Base-by-base conservation (phyloP, 176 grass and related monocot species). In the Eremochloa ophiuroides region DNA sequence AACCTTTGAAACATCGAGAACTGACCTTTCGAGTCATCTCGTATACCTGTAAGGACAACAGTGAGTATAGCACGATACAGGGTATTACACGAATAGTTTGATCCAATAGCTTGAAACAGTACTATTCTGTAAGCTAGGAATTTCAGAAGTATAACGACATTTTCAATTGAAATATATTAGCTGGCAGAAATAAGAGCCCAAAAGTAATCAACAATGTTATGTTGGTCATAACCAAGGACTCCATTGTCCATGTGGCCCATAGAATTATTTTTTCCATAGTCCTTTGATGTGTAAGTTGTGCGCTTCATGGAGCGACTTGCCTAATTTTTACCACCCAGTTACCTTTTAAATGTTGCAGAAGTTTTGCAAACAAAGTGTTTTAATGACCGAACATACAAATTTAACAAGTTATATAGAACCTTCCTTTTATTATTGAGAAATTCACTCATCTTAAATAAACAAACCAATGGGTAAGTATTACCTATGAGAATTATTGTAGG, bases 21-120 rank as follows among this genome's bases (percentile, higher is more conserved):
- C 89, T 94, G 59, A 92, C 69, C 56, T 83, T 71, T 41, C 47
- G 16, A 34, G 87, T 85, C 33, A 89, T 82, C 5, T 85, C 73
- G 76, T 94, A 92, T 68, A 94, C 84, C 93, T 92, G 69, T 33
- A 78, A 46, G 59, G 65, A 66, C 39, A 41, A 29, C 11, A 2
- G 69, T 55, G 35, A 60, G 58, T 28, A 47, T 25, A 83, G 47
- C 35, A 31, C 16, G 34, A 69, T 58, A 38, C 40, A 76, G 12
- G 76, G 23, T n/a, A 18, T 22, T 40, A 30, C 62, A 53, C 59
- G 6, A 35, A 35, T 14, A 8, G 28, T 53, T 29, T 60, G 23
- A 26, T 60, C 10, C 1, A 66, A 40, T 3, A 56, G 7, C 12
- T 25, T 25, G 14, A 58, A 76, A 48, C n/a, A 60, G 4, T 15